A percentile compares a stretch with the other conserved stretches of the same genome.
Conservation (phyloP, 75 land plant species). For the Azolla pinnata region DNA sequence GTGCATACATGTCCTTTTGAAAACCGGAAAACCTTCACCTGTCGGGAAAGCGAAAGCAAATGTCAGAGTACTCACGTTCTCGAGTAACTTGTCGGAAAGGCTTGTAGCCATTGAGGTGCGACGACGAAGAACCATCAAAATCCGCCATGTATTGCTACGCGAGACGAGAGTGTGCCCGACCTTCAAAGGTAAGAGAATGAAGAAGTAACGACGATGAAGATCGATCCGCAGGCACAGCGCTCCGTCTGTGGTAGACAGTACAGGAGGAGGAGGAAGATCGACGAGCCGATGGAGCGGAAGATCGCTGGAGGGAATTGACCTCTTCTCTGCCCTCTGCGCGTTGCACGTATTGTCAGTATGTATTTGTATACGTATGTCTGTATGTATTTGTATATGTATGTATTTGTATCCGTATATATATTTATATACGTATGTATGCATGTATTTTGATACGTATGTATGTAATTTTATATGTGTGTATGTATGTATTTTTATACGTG, state of each 20-base stretch:
- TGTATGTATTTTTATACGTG: background rate
- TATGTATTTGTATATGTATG: background rate
- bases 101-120: too few species aligned
- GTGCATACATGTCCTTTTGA: background rate
- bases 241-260: too few species aligned
- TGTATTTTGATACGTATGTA: background rate
- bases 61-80: constrained; percentile 17
- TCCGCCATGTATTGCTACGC: too few species aligned
- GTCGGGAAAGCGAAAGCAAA: constrained; percentile 2
- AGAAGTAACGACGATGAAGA: background rate
- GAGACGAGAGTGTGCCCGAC: too few species aligned
- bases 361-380: background rate
- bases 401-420: background rate
- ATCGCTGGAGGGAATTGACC: too few species aligned
- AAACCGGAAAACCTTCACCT: too few species aligned
- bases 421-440: background rate
- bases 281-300: too few species aligned
- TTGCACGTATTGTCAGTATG: background rate
- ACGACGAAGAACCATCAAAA: too few species aligned
- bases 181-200: background rate
- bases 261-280: too few species aligned
- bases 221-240: background rate
- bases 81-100: constrained; percentile 46
- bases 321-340: too few species aligned
- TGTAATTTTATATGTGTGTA: background rate